Evolutionary conservation across 495 filamentous ascomycete species (phyloP).

Genomic region (Penicillium soppii): DNA sequence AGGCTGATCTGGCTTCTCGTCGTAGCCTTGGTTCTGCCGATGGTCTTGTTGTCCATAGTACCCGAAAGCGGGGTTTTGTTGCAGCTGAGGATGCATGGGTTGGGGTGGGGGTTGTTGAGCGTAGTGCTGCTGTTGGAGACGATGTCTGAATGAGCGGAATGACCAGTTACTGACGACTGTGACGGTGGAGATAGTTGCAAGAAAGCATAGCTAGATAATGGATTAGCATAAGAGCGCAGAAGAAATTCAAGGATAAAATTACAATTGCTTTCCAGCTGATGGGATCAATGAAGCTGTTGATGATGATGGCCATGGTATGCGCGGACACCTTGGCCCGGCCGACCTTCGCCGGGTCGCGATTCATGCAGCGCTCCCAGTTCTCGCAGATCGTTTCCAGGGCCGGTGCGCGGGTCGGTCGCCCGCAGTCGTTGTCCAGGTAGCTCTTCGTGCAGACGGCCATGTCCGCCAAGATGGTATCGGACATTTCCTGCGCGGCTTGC

Average conservation of each 20-base stretch:
- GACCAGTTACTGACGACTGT: slow-evolving; percentile 49
- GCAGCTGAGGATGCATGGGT: slow-evolving; percentile 22
- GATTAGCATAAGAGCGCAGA: slow-evolving; percentile 13
- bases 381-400: slow-evolving; percentile 71
- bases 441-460: slow-evolving; percentile 69
- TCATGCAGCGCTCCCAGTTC: slow-evolving; percentile 85
- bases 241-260: slow-evolving; percentile 20
- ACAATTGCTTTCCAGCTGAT: slow-evolving; percentile 74
- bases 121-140: slow-evolving; percentile 36
- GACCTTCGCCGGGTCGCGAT: slow-evolving; percentile 63
- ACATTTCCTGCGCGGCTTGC: slow-evolving; percentile 62
- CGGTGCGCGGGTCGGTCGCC: slow-evolving; percentile 58
- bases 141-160: slow-evolving; percentile 44
- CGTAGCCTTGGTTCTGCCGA: slow-evolving; percentile 11
- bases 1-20: slow-evolving; percentile 28
- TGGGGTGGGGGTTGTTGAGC: slow-evolving; percentile 21
- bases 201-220: slow-evolving; percentile 36
- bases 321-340: slow-evolving; percentile 67
- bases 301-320: slow-evolving; percentile 78
- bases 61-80: slow-evolving; percentile 26
- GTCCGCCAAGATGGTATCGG: slow-evolving; percentile 62
- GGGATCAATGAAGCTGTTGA: slow-evolving; percentile 69
- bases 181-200: slow-evolving; percentile 42
- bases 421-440: slow-evolving; percentile 74
- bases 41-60: slow-evolving; percentile 26